phyloP scores from a whole-genome alignment of 441 rosid genomes.

The Macaranga tanarius region DNA sequence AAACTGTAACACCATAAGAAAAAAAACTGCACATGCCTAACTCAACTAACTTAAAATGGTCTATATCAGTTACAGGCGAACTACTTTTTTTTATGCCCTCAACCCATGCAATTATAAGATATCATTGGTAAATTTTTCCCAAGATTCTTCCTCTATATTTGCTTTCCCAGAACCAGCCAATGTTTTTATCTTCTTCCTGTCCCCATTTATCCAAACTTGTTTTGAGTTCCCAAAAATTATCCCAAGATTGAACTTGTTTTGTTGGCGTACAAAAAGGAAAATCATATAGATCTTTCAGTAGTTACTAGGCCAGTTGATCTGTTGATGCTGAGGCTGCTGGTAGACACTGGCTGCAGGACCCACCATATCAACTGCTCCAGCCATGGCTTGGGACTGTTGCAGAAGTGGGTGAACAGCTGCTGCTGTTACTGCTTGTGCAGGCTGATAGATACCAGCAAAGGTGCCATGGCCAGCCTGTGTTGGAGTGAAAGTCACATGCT shows the following conservation, averaged over 20 bases:
- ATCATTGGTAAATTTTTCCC: slow-evolving; percentile 30
- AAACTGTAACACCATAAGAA: slow-evolving; percentile 33
- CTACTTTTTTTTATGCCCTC: slow-evolving; percentile 35
- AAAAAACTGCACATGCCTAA: slow-evolving; percentile 42
- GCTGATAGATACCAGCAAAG: slow-evolving; percentile 70
- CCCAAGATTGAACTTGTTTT: slow-evolving; percentile 38
- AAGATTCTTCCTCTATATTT: slow-evolving; percentile 29
- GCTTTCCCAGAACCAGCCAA: slow-evolving; percentile 36
- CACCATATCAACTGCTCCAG: slow-evolving; percentile 71
- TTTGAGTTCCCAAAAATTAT: slow-evolving; percentile 41
- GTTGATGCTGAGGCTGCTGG: slow-evolving; percentile 95
- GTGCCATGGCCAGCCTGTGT: slow-evolving; percentile 72
- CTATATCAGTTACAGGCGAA: slow-evolving; percentile 42
- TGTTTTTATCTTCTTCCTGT: slow-evolving; percentile 30
- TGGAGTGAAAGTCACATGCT: slow-evolving; percentile 76
- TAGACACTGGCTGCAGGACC: slow-evolving; percentile 73
- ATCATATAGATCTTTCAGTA: slow-evolving; percentile 49
- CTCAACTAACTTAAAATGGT: slow-evolving; percentile 44
- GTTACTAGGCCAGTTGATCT: slow-evolving; percentile 85
- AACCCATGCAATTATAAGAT: slow-evolving; percentile 39
- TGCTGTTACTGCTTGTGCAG: slow-evolving; percentile 71
- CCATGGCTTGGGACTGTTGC: slow-evolving; percentile 77
- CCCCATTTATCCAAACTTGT: slow-evolving; percentile 38
- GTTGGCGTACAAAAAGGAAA: slow-evolving; percentile 32
- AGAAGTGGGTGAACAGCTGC: slow-evolving; percentile 71